These are phyloP conservation scores for Backusella tarrabulga DNA, from an alignment of 192 early-diverging fungal species.

Conservation along the genomic window DNA sequence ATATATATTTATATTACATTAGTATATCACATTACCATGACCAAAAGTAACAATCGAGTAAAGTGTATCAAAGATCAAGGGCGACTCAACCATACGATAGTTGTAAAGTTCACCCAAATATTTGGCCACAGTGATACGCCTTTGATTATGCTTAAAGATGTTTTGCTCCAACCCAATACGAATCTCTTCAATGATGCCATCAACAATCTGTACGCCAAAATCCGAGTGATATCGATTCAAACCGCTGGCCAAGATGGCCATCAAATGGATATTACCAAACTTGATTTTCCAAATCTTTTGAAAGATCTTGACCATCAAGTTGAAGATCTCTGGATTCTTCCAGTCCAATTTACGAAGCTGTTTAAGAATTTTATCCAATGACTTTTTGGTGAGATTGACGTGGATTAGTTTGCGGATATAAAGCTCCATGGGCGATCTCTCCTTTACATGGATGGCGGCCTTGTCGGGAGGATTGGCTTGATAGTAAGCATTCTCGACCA, in stretches of 20 bases:
- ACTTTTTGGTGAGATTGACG: conserved; percentile 72
- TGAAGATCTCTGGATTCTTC: conserved; percentile 59
- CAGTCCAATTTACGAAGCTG: conserved; percentile 87
- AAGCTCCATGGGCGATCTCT: conserved; percentile 78
- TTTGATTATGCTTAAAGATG: conserved; percentile 91
- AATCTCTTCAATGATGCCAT: conserved; percentile 82
- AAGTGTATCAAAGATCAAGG: conserved; percentile 80
- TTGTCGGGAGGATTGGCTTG: conserved; percentile 83
- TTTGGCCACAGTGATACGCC: conserved; percentile 73
- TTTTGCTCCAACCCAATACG: conserved; percentile 88
- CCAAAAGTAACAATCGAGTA: conserved; percentile 83
- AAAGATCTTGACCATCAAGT: conserved; percentile 74
- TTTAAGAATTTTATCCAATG: conserved; percentile 64
- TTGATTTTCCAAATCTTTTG: conserved; percentile 94
- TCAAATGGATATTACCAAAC: conserved; percentile 78
- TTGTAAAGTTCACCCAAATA: conserved; percentile 94
- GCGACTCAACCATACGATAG: conserved; percentile 80
- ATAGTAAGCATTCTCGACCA: conserved; percentile 95
- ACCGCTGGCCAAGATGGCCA: conserved; percentile 78
- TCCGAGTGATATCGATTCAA: conserved; percentile 80
- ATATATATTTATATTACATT: too few relatives aligned
- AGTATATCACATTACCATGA: conserved; percentile 56
- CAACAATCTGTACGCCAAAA: conserved; percentile 88
- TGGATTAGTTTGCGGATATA: conserved; percentile 91
- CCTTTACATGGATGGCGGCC: conserved; percentile 60